phyloP scores from a whole-genome alignment of 345 rosid species.

The Dimocarpus longan region DNA sequence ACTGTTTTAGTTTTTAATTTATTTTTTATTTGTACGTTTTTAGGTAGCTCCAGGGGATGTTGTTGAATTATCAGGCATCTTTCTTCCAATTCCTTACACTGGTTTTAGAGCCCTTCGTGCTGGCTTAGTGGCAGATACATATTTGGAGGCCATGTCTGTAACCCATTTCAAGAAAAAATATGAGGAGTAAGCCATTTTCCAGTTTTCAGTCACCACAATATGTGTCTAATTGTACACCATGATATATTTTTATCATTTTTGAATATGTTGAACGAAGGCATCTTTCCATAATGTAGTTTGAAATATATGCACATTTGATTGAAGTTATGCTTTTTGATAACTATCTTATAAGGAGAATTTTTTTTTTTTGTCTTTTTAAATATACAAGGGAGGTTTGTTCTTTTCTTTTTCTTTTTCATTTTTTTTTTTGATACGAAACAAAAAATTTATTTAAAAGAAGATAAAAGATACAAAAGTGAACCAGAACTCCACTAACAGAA shows the following conservation, averaged over 20 bases:
- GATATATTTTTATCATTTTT: background rate
- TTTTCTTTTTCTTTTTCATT: too few relatives aligned
- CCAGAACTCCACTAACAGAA: too few relatives aligned
- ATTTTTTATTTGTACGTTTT: background rate
- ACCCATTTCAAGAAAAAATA: slow-evolving; percentile 95
- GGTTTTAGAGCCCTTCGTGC: slow-evolving; percentile 98
- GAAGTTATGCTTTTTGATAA: background rate
- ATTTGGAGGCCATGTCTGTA: slow-evolving; percentile 88
- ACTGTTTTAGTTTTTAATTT: slow-evolving; percentile 2
- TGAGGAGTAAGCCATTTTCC: slow-evolving; percentile 72
- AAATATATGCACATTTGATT: slow-evolving; percentile 6
- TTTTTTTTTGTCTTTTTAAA: background rate
- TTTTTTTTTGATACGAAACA: too few relatives aligned
- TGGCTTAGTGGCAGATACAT: slow-evolving; percentile 97
- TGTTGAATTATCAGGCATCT: slow-evolving; percentile 95
- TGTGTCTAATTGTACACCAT: background rate
- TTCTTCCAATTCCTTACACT: slow-evolving; percentile 93
- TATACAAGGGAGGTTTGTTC: too few relatives aligned
- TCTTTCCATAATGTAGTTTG: background rate
- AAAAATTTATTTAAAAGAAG: too few relatives aligned
- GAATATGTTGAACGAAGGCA: background rate
- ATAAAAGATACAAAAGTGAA: too few relatives aligned
- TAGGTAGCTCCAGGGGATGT: slow-evolving; percentile 98
- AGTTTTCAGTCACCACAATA: background rate
- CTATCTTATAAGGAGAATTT: background rate